Conservation (phyloP, 441 rosid genomes). For the Rhodomyrtus psidioides region DNA sequence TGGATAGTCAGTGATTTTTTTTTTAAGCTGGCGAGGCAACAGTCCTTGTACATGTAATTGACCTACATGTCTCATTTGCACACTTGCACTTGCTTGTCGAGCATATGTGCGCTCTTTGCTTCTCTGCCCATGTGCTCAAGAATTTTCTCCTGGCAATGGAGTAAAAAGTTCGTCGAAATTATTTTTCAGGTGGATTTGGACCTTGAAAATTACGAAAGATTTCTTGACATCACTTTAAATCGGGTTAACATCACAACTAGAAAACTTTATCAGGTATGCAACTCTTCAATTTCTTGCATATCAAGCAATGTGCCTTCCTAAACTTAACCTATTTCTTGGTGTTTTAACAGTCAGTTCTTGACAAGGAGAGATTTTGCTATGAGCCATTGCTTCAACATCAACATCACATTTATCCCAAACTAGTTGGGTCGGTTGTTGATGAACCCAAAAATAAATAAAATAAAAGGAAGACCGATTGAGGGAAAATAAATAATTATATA, state of each 20-base stretch:
- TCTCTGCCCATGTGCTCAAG: conserved; percentile 48
- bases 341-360: background rate
- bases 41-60: background rate
- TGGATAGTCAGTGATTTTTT: too few relatives aligned
- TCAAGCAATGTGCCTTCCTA: background rate
- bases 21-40: background rate
- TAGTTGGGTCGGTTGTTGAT: too few relatives aligned
- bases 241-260: conserved; percentile 1
- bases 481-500: too few relatives aligned
- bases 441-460: too few relatives aligned
- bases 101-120: background rate
- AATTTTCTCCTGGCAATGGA: conserved; percentile 45
- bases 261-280: background rate
- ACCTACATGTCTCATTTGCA: background rate
- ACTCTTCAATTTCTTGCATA: background rate
- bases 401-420: too few relatives aligned
- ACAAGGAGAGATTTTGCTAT: background rate
- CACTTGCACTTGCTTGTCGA: background rate
- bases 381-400: too few relatives aligned
- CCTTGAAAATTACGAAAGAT: background rate
- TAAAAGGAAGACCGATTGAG: too few relatives aligned
- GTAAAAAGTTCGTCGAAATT: background rate
- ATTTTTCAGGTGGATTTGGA: background rate
- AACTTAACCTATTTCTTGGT: background rate
- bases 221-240: background rate